Percentiles rank a stretch among this genome's conserved stretches.
These are phyloP conservation scores for Veloboletus limbatus DNA, from an alignment of 1,284 basidiomycete genomes.

Conservation along the genomic window DNA sequence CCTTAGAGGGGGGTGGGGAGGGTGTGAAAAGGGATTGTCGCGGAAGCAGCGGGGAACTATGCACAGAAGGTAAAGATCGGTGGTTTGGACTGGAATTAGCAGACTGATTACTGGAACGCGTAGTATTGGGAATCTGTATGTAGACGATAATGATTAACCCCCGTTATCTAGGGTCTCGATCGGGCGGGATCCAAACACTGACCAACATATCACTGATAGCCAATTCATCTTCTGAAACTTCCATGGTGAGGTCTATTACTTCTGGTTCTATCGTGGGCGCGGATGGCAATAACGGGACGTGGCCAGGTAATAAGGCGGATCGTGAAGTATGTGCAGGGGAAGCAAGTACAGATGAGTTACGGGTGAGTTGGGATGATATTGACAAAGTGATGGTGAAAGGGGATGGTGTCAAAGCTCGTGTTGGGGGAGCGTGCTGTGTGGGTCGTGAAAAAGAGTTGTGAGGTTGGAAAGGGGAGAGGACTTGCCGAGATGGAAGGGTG, in stretches of 20 bases:
- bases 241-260: conserved; percentile 26
- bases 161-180: no score
- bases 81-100: conserved; percentile 9
- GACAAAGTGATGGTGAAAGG: neutral
- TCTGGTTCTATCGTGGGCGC: conserved; percentile 4
- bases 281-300: no score
- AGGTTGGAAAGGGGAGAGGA: conserved; percentile 1
- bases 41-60: conserved; percentile 10
- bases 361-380: conserved; percentile 4
- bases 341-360: conserved; percentile 6
- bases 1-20: conserved; percentile 14
- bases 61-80: neutral
- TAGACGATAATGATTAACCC: conserved; percentile 3
- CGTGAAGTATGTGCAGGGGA: no score
- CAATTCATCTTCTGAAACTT: conserved; percentile 23
- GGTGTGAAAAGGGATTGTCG: conserved; percentile 32
- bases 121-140: conserved; percentile 9
- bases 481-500: conserved; percentile 13
- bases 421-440: conserved; percentile 11
- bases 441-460: conserved; percentile 5
- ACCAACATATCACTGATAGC: conserved; percentile 15
- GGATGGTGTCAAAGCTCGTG: neutral
- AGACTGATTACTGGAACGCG: neutral
- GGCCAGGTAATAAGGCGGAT: no score
- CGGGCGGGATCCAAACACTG: conserved; percentile 13